phyloP scores from a whole-genome alignment of 2,329 filamentous ascomycete genomes.

The Stachybotrys chlorohalonatus region DNA sequence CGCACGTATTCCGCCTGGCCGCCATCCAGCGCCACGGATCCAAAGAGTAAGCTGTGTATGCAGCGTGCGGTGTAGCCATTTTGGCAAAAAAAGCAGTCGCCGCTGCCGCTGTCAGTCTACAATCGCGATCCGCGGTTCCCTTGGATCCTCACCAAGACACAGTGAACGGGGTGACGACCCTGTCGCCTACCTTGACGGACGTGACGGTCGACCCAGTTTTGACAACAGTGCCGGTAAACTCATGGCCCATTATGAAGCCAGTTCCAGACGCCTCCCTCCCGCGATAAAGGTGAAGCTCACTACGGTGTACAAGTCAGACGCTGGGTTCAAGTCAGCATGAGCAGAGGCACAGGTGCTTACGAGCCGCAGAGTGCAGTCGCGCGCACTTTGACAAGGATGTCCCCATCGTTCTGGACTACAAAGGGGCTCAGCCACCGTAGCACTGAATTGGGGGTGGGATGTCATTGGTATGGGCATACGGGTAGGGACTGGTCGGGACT shows the following conservation, averaged over 20 bases:
- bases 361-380: conserved; percentile 83
- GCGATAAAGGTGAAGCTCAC: conserved; percentile 79
- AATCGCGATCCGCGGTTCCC: background rate
- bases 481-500: conserved; percentile 70
- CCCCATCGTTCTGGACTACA: conserved; percentile 56
- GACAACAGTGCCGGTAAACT: conserved; percentile 72
- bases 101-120: conserved; percentile 11
- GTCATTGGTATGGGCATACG: conserved; percentile 19
- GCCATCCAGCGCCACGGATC: conserved; percentile 59
- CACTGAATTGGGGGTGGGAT: background rate
- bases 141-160: conserved; percentile 53
- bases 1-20: conserved; percentile 77
- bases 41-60: conserved; percentile 60
- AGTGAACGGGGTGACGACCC: conserved; percentile 77
- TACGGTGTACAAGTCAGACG: conserved; percentile 19
- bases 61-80: conserved; percentile 72
- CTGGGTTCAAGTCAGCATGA: conserved; percentile 1
- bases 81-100: conserved; percentile 78
- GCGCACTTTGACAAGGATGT: conserved; percentile 75
- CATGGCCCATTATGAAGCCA: conserved; percentile 67
- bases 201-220: conserved; percentile 60
- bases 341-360: conserved; percentile 35
- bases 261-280: conserved; percentile 65
- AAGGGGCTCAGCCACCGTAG: conserved; percentile 1
- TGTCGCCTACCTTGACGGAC: conserved; percentile 63